phyloP scores from a whole-genome alignment of 2,329 filamentous ascomycete genomes.

The Aspergillus amoenus region DNA sequence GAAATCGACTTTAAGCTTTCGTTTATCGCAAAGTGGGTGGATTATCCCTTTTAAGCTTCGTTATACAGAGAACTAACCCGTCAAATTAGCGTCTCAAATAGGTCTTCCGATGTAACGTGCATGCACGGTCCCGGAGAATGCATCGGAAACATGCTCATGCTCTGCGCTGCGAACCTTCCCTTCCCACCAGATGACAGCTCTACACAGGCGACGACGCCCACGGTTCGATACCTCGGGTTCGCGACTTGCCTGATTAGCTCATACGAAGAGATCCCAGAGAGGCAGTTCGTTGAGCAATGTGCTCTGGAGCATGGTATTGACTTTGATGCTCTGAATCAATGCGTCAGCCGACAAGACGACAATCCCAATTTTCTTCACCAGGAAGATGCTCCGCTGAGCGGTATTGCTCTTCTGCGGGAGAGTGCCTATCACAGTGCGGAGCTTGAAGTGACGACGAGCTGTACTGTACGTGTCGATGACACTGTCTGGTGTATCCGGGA shows the following conservation, averaged over 20 bases:
- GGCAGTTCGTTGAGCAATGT: slow-evolving; percentile 78
- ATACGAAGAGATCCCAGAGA: slow-evolving; percentile 74
- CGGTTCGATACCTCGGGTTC: slow-evolving; percentile 87
- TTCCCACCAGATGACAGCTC: slow-evolving; percentile 32
- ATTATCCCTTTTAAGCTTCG: background rate
- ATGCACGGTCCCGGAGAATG: slow-evolving; percentile 88
- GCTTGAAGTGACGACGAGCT: slow-evolving; percentile 69
- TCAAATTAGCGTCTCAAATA: slow-evolving; percentile 56
- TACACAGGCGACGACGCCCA: slow-evolving; percentile 51
- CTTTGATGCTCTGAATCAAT: slow-evolving; percentile 77
- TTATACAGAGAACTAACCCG: slow-evolving; percentile 5
- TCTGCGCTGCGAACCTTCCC: slow-evolving; percentile 75
- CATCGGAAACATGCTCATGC: slow-evolving; percentile 89
- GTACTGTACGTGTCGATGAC: slow-evolving; percentile 75
- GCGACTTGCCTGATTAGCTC: slow-evolving; percentile 82
- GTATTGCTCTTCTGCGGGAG: slow-evolving; percentile 44
- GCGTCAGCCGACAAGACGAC: slow-evolving; percentile 74
- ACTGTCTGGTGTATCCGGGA: slow-evolving; percentile 84
- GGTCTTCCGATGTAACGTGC: slow-evolving; percentile 81
- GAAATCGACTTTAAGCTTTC: slow-evolving; percentile 91
- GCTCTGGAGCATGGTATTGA: slow-evolving; percentile 88
- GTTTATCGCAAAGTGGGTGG: slow-evolving; percentile 72
- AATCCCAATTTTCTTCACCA: slow-evolving; percentile 57
- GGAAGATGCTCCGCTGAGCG: slow-evolving; percentile 59
- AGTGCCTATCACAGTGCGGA: slow-evolving; percentile 54